Percentiles rank a stretch among this genome's conserved stretches.
These are phyloP conservation scores for Gonapodya sp. DNA, from an alignment of 192 early-diverging fungal genomes.

Conservation along the genomic window DNA sequence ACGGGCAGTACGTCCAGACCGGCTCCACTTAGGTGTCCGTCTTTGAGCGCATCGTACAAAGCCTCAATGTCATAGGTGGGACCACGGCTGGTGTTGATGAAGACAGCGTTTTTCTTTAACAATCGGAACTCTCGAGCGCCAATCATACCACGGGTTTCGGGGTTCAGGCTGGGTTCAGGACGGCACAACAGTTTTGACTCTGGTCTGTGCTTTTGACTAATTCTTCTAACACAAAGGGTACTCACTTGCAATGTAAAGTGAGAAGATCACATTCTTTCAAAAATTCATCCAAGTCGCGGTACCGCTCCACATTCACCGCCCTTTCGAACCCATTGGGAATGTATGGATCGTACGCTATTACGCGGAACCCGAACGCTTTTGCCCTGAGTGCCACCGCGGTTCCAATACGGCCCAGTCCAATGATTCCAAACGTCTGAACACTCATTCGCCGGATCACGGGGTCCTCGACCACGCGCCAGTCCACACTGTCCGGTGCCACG, in stretches of 20 bases:
- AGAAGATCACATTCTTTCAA: not conserved
- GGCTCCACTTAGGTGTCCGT: not conserved
- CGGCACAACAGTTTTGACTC: too few relatives aligned
- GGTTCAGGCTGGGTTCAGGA: not conserved
- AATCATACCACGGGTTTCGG: constrained; percentile 1
- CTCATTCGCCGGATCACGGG: constrained; percentile 5
- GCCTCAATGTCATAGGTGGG: constrained; percentile 1
- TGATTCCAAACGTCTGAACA: constrained; percentile 6
- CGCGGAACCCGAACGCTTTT: constrained; percentile 9
- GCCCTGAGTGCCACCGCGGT: not conserved
- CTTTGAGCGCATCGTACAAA: constrained; percentile 5
- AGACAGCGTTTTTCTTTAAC: not conserved
- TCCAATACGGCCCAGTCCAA: constrained; percentile 3
- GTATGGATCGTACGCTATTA: constrained; percentile 2
- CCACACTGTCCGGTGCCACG: not conserved
- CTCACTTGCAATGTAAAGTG: not conserved
- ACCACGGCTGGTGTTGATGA: constrained; percentile 3
- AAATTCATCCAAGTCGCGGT: not conserved
- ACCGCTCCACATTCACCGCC: not conserved
- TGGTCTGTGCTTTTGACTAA: too few relatives aligned
- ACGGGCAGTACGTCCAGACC: not conserved
- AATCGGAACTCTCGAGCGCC: not conserved
- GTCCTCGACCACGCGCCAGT: not conserved
- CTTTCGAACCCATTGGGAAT: not conserved
- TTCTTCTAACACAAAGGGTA: too few relatives aligned